Evolutionary conservation across 2,329 filamentous ascomycete species (phyloP).

Genomic region (Amylocarpus encephaloides): DNA sequence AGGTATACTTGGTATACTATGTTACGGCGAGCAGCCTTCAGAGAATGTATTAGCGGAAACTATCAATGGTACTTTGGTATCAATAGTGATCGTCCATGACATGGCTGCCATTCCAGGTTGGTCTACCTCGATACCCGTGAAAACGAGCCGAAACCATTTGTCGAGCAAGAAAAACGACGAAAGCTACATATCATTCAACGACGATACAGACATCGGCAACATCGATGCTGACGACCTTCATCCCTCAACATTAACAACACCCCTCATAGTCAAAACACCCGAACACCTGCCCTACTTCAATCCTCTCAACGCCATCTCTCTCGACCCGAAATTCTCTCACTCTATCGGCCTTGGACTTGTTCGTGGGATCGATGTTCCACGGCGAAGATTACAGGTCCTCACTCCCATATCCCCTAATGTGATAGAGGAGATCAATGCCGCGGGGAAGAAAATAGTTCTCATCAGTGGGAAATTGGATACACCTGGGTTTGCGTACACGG

Average conservation of each 20-base stretch:
- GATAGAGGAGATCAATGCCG: conserved; percentile 36
- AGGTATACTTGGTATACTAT: conserved; percentile 59
- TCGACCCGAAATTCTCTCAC: conserved; percentile 54
- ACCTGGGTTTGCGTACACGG: conserved; percentile 64
- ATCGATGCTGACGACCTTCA: conserved; percentile 7
- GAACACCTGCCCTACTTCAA: conserved; percentile 58
- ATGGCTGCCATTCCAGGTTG: conserved; percentile 41
- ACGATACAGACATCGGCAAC: conserved; percentile 11
- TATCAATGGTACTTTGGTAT: conserved; percentile 65
- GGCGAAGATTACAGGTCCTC: conserved; percentile 54
- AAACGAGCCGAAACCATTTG: background rate
- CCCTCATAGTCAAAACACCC: conserved; percentile 34
- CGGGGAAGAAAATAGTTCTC: conserved; percentile 50
- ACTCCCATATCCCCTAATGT: conserved; percentile 47
- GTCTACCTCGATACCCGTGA: background rate
- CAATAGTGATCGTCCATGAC: conserved; percentile 55
- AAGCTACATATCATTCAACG: background rate
- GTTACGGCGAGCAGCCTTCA: conserved; percentile 59
- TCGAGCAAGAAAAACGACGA: background rate
- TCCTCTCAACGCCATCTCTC: conserved; percentile 44
- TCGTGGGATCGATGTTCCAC: conserved; percentile 57
- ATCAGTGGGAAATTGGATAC: conserved; percentile 63
- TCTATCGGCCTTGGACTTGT: conserved; percentile 61
- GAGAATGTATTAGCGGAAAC: conserved; percentile 54
- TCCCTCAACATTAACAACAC: conserved; percentile 6